Base-by-base conservation (phyloP, 805 yeast genomes). In the Kodamaea leandrae region DNA sequence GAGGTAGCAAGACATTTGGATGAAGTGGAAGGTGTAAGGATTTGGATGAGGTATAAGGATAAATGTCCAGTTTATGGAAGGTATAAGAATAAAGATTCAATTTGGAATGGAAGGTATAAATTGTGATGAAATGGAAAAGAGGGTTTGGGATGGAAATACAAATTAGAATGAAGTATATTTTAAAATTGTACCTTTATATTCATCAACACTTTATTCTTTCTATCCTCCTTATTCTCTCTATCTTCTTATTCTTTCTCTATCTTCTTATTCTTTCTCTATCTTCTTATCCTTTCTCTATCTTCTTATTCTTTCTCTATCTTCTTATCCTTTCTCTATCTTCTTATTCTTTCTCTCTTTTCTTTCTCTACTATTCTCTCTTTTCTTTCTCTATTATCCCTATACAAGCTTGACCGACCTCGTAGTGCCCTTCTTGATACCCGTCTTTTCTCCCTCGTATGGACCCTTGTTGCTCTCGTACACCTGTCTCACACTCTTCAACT, bases 391-490 rank as follows among this genome's bases (percentile, higher is more conserved):
- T 14, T 25, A 25, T 7, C 17, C 21, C 32, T 36, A 48, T 16
- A 57, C 68, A 64, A 89, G 82, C 63, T 83, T 86, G 57, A 87
- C 89, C 55, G 95, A 83, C 64, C 87, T 83, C n/a, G 95, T 75
- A 39, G 91, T 60, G 51, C 88, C 88, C 78, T 93, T 91, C 74
- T 89, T 89, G 61, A 93, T 93, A 86, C 99, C 99, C 14, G 97
- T 89, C 70, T 80, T 76, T 63, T 93, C 99, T 66, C 99, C 99
- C 48, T 76, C 83, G 63, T 93, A 93, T 2, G 96, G 82, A 20
- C 75, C 74, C 36, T 49, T 55, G 49, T 88, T 85, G 38, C 78
- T 86, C 52, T 82, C 76, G 72, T 83, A 89, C n/a, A 89, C 96
- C 41, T 86, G 87, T 63, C 96, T 83, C 49, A 86, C 84, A 40